Evolutionary conservation across 306 rosid species (phyloP).

Genomic region (Cucurbita moschata): DNA sequence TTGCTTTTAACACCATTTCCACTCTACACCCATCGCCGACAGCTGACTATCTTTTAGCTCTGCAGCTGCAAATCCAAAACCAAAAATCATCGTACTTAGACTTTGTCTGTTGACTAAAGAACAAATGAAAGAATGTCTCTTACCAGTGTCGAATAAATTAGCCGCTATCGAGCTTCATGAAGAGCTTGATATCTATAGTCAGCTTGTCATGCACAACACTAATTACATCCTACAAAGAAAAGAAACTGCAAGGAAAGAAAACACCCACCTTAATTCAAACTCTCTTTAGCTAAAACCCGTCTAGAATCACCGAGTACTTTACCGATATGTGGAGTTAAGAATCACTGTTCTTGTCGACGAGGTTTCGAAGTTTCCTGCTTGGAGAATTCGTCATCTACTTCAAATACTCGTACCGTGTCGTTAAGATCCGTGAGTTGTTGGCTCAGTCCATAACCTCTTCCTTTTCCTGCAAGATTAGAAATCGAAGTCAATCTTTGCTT

Average conservation of each 20-base stretch:
- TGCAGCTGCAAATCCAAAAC: neutral
- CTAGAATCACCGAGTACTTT: neutral
- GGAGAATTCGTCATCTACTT: conserved; percentile 28
- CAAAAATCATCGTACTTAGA: neutral
- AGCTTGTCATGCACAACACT: neutral
- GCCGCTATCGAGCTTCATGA: neutral
- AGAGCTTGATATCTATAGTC: conserved; percentile 12
- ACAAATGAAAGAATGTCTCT: neutral
- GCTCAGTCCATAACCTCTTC: conserved; percentile 15
- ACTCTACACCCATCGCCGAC: neutral
- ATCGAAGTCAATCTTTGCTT: neutral
- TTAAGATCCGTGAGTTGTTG: conserved; percentile 23
- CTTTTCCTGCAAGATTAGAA: conserved; percentile 28
- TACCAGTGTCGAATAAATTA: neutral
- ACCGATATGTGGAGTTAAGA: neutral
- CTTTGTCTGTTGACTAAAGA: neutral
- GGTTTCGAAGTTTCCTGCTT: conserved; percentile 33
- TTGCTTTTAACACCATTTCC: neutral
- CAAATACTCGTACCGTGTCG: conserved; percentile 37
- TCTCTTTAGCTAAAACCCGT: neutral
- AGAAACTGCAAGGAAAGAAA: conserved; percentile 12
- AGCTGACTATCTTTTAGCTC: neutral
- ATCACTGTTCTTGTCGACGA: conserved; percentile 14
- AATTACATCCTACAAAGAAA: conserved; percentile 19
- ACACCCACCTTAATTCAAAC: conserved; percentile 1